These are phyloP conservation scores for Trichosporon coremiiforme DNA, from an alignment of 1,284 basidiomycete genomes.

Conservation along the genomic window DNA sequence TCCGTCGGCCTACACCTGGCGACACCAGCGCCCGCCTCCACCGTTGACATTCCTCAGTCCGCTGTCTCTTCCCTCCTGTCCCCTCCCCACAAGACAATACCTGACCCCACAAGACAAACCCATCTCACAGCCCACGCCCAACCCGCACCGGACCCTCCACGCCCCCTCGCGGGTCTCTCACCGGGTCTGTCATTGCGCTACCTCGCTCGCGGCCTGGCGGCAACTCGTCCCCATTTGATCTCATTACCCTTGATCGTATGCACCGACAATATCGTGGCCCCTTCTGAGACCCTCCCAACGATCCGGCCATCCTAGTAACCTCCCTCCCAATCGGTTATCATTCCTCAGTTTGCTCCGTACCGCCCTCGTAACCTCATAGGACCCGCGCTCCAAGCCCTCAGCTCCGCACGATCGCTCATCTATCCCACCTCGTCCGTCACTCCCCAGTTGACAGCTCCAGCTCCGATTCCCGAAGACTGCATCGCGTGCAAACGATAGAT, in stretches of 20 bases:
- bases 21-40: neutral
- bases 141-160: neutral
- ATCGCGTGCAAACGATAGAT: neutral
- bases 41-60: neutral
- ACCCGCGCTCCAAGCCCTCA: neutral
- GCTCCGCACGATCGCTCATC: neutral
- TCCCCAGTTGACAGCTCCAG: neutral
- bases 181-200: neutral
- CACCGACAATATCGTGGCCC: neutral
- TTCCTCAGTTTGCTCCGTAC: neutral
- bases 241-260: neutral
- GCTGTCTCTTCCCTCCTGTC: neutral
- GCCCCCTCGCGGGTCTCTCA: neutral
- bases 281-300: neutral
- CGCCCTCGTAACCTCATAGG: neutral
- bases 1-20: neutral
- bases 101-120: neutral
- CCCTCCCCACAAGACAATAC: neutral
- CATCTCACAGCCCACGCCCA: conserved; percentile 15
- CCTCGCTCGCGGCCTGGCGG: conserved; percentile 5
- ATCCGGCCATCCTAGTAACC: neutral
- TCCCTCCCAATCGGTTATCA: conserved; percentile 1
- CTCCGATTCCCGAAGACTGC: conserved; percentile 7
- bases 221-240: neutral
- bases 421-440: neutral